phyloP scores from a whole-genome alignment of 108 stramenopile genomes.

The Pseudonitzschia multistriata region DNA sequence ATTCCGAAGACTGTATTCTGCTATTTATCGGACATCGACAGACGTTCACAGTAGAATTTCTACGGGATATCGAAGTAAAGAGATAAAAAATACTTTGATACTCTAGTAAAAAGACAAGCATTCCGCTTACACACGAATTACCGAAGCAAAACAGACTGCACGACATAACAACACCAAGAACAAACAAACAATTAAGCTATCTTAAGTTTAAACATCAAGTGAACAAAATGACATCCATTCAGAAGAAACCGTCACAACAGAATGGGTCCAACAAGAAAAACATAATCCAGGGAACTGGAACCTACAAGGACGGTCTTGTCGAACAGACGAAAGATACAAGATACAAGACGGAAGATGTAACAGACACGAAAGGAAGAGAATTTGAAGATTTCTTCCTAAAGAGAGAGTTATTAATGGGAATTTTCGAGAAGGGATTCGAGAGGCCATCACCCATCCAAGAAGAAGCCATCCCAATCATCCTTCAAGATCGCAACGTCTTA shows the following conservation, averaged over 20 bases:
- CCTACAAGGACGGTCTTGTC: conserved; percentile 81
- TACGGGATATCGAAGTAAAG: conserved; percentile 10
- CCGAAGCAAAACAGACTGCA: background rate
- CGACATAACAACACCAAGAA: background rate
- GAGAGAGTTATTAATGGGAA: conserved; percentile 97
- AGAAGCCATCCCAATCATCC: conserved; percentile 96
- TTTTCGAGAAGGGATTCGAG: conserved; percentile 99
- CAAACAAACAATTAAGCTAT: background rate
- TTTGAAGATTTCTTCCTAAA: conserved; percentile 98
- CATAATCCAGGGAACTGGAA: conserved; percentile 64
- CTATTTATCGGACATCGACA: background rate
- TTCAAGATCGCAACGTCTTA: conserved; percentile 94
- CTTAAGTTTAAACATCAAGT: background rate
- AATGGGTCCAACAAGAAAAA: conserved; percentile 20
- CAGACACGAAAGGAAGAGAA: conserved; percentile 93
- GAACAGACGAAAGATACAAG: conserved; percentile 82
- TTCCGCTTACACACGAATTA: background rate
- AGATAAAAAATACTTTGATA: conserved; percentile 5
- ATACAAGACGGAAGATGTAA: conserved; percentile 95
- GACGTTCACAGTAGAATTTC: conserved; percentile 15
- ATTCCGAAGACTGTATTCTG: too few relatives aligned
- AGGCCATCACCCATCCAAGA: conserved; percentile 98
- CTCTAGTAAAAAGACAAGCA: too few relatives aligned
- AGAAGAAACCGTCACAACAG: conserved; percentile 21
- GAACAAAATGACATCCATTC: conserved; percentile 32